Evolutionary conservation across 2,329 filamentous ascomycete genomes (phyloP), one percentile per base, ranked within the genome.

Genomic region (Fusarium nodosum): DNA sequence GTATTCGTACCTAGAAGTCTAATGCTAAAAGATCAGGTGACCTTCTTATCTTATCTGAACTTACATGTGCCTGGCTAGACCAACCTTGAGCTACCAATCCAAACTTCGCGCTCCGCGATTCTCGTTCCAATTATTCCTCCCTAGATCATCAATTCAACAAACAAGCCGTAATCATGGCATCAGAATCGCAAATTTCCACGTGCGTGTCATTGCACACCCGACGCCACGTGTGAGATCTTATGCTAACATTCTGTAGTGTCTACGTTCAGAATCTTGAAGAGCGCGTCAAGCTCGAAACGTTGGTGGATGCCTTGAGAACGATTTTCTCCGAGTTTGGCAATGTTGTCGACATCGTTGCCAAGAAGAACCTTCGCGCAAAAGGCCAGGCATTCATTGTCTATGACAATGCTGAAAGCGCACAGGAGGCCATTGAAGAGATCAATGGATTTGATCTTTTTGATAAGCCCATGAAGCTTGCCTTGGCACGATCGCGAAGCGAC

Each of bases 381-480:
- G 96, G 96, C 15, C 96, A 99, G 81, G 96, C 96, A 1, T 99
- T 99, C 77, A 83, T 99, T 51, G 94, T 98, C 46, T 98, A 94
- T 78, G 93, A 97, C 74, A 87, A 85, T 65, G 83, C 91, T n/a
- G 91, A 94, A 57, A 88, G 90, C n/a, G 94, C 94, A 5, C 84
- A 87, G 54, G 87, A 89, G 68, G 95, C 96, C 20, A 91, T 97
- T 66, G 93, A 97, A 53, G 93, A 97, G 73, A 86, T 97, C 66
- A 92, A 97, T 75, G 95, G 93, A 11, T 99, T 99, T 79, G 92
- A 97, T 73, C 83, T 99, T 7, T 97, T 97, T 75, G 93, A 92
- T 51, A 97, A 97, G 82, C 90, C 92, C 2, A 97, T 99, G 90
- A 87, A 90, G 64, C 80, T 97, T 34, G 91, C 93, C 18, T 90